Evolutionary conservation across 352 stramenopile species (phyloP).

Genomic region (Pythium rishiriense): DNA sequence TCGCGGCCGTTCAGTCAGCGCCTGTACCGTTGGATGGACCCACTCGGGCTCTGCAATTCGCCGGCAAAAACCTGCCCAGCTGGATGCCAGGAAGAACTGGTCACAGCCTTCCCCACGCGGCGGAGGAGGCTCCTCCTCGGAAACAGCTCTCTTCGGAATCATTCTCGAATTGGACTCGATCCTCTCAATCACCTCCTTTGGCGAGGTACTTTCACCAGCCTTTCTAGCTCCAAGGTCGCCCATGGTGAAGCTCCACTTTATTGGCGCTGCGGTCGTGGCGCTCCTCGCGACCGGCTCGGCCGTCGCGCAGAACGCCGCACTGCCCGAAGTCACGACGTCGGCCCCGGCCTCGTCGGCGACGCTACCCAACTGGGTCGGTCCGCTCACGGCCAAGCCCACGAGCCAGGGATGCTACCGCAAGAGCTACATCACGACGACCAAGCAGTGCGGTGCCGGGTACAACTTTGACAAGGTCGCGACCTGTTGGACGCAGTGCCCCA

Average conservation of each 20-base stretch:
- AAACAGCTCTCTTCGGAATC: not conserved
- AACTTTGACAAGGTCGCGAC: constrained; percentile 50
- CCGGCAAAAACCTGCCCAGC: not conserved
- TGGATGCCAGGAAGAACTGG: not conserved
- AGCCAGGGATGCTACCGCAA: constrained; percentile 33
- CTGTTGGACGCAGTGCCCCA: constrained; percentile 57
- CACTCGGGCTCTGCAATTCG: too few relatives aligned
- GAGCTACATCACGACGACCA: constrained; percentile 34
- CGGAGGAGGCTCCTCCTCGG: not conserved
- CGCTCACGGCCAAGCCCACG: constrained; percentile 18
- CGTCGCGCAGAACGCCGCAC: constrained; percentile 15
- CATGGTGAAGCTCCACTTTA: constrained; percentile 22
- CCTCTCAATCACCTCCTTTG: not conserved
- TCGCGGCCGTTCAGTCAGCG: too few relatives aligned
- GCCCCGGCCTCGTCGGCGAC: not conserved
- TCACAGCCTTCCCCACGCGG: not conserved
- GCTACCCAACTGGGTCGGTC: constrained; percentile 29
- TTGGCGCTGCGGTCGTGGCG: constrained; percentile 4
- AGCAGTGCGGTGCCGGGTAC: constrained; percentile 42
- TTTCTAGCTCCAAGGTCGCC: not conserved
- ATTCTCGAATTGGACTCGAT: constrained; percentile 8
- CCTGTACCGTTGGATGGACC: not conserved
- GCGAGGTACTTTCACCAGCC: not conserved
- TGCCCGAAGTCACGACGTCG: not conserved
- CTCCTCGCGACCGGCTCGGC: constrained; percentile 6